phyloP scores from a whole-genome alignment of 2,329 filamentous ascomycete species.

The Stagonosporopsis rhizophila region DNA sequence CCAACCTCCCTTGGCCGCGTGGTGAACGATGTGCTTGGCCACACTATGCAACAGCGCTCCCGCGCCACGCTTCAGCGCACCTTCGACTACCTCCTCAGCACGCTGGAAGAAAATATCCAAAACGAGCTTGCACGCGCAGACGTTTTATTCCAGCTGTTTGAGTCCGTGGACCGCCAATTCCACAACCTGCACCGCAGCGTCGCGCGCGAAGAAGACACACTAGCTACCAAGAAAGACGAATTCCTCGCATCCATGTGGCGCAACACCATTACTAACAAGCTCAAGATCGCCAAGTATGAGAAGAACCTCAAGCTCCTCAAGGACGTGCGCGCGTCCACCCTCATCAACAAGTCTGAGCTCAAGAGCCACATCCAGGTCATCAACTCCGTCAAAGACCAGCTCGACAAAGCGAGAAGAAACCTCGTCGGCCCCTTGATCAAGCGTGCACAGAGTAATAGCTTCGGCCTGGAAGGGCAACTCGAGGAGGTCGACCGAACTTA shows the following conservation, averaged over 20 bases:
- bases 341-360: constrained; percentile 85
- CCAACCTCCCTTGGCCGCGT: constrained; percentile 74
- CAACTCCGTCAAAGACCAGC: constrained; percentile 81
- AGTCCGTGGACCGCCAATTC: constrained; percentile 89
- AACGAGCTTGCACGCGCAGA: constrained; percentile 82
- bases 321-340: constrained; percentile 80
- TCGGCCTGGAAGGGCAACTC: constrained; percentile 86
- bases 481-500: constrained; percentile 81
- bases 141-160: constrained; percentile 86
- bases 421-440: constrained; percentile 84
- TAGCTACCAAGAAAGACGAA: constrained; percentile 82
- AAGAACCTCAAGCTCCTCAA: constrained; percentile 83
- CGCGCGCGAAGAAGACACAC: constrained; percentile 79
- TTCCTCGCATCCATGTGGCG: constrained; percentile 87
- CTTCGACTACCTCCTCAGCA: constrained; percentile 84
- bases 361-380: constrained; percentile 87
- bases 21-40: constrained; percentile 77
- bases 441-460: constrained; percentile 69
- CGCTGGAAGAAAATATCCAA: constrained; percentile 88
- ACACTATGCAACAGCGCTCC: constrained; percentile 80
- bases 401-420: constrained; percentile 84
- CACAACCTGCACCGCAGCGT: constrained; percentile 85
- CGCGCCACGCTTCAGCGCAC: constrained; percentile 82
- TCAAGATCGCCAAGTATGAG: constrained; percentile 85
- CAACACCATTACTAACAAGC: constrained; percentile 78